phyloP scores from a whole-genome alignment of 1,284 basidiomycete species.

The Trichosporon sp. region DNA sequence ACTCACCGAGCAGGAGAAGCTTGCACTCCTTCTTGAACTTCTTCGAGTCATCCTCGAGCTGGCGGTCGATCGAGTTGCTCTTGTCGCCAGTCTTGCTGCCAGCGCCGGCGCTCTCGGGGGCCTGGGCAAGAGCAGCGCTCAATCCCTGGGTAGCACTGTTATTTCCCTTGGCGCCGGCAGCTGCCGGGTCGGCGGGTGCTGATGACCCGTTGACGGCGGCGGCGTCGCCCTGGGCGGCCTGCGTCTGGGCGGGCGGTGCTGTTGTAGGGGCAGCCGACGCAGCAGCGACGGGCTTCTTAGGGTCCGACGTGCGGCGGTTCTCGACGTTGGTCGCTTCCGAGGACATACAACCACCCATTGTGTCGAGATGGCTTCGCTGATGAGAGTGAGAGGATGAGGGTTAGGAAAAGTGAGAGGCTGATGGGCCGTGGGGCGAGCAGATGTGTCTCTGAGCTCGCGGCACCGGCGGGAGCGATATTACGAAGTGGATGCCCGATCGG shows the following conservation, averaged over 20 bases:
- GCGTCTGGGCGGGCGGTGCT: constrained; percentile 19
- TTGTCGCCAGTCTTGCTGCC: constrained; percentile 49
- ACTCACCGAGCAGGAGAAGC: constrained; percentile 81
- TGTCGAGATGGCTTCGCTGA: constrained; percentile 7
- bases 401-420: neutral
- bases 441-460: neutral
- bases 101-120: constrained; percentile 12
- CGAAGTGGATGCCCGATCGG: neutral
- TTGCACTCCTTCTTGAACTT: constrained; percentile 87
- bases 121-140: constrained; percentile 36
- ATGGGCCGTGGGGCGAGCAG: neutral
- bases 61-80: constrained; percentile 57
- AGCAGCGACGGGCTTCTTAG: constrained; percentile 10
- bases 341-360: constrained; percentile 41
- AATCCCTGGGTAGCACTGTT: constrained; percentile 30
- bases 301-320: constrained; percentile 17
- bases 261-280: constrained; percentile 9
- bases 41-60: constrained; percentile 56
- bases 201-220: constrained; percentile 13
- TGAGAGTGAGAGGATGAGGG: neutral
- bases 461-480: neutral
- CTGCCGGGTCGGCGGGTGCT: constrained; percentile 28
- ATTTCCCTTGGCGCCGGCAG: constrained; percentile 17
- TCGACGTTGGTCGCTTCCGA: constrained; percentile 26
- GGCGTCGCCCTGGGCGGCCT: neutral